phyloP scores from a whole-genome alignment of 129 eudicot genomes.

The Chrysanthemum makinoi region DNA sequence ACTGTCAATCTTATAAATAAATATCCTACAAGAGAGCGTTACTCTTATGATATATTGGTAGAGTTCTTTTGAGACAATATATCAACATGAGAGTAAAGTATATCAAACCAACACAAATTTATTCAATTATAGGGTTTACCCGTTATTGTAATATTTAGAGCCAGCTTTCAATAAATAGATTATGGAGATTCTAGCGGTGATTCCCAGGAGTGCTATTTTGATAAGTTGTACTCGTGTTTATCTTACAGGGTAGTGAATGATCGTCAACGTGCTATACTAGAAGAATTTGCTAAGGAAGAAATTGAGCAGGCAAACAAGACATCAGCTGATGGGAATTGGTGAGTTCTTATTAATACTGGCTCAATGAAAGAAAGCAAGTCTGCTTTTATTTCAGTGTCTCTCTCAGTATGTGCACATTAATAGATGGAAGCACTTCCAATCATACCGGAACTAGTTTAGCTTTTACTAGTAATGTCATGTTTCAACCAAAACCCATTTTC shows the following conservation, averaged over 20 bases:
- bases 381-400: background rate
- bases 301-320: slow-evolving; percentile 45
- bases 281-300: slow-evolving; percentile 83
- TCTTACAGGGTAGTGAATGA: slow-evolving; percentile 66
- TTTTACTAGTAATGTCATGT: no score
- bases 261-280: slow-evolving; percentile 84
- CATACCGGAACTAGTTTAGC: no score
- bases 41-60: no score
- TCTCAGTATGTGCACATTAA: background rate
- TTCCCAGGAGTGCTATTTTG: background rate
- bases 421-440: no score
- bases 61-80: no score
- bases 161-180: background rate
- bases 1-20: no score
- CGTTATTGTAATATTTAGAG: background rate
- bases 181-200: background rate
- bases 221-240: slow-evolving; percentile 7
- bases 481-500: no score
- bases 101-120: background rate
- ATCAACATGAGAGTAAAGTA: background rate
- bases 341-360: slow-evolving; percentile 25
- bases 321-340: slow-evolving; percentile 64
- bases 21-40: no score
- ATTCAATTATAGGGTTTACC: background rate
- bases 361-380: background rate